Evolutionary conservation across 2,329 filamentous ascomycete genomes (phyloP).

Genomic region (Pyrenophora seminiperda): DNA sequence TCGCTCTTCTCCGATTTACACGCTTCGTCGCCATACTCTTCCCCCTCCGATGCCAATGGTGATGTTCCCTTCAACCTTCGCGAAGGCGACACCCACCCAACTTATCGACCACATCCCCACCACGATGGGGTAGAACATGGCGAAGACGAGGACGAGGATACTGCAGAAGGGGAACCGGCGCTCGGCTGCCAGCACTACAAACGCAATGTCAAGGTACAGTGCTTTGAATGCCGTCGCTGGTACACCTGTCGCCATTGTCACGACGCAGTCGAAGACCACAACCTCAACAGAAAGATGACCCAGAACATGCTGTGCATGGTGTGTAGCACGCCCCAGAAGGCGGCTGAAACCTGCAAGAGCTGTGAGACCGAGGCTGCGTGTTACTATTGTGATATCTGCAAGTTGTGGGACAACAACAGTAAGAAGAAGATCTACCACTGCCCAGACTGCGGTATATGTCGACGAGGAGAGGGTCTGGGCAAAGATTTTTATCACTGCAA

Average conservation of each 20-base stretch:
- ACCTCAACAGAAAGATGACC: conserved; percentile 79
- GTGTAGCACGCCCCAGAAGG: conserved; percentile 82
- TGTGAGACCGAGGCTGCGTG: conserved; percentile 80
- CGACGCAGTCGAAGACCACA: conserved; percentile 79
- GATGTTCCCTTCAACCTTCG: conserved; percentile 46
- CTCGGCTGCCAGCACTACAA: conserved; percentile 93
- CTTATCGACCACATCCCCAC: conserved; percentile 31
- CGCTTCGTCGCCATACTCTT: conserved; percentile 43
- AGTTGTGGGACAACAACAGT: conserved; percentile 93
- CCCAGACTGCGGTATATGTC: conserved; percentile 92
- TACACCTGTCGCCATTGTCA: conserved; percentile 96
- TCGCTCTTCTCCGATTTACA: conserved; percentile 44
- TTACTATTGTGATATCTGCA: conserved; percentile 94
- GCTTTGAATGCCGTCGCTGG: conserved; percentile 86
- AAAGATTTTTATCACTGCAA: conserved; percentile 99
- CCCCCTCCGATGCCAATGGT: conserved; percentile 40
- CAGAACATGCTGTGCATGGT: conserved; percentile 98
- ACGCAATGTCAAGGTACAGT: conserved; percentile 95
- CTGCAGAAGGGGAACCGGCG: conserved; percentile 52
- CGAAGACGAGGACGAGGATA: conserved; percentile 57
- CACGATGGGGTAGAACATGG: conserved; percentile 45
- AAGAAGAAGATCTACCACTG: conserved; percentile 96
- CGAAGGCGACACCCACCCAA: conserved; percentile 40
- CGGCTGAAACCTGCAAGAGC: conserved; percentile 74
- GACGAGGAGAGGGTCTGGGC: conserved; percentile 85